Percentiles rank a stretch among this genome's conserved stretches.
Evolutionary conservation across 441 rosid species (phyloP).

Genomic region (Jatropha podagrica): DNA sequence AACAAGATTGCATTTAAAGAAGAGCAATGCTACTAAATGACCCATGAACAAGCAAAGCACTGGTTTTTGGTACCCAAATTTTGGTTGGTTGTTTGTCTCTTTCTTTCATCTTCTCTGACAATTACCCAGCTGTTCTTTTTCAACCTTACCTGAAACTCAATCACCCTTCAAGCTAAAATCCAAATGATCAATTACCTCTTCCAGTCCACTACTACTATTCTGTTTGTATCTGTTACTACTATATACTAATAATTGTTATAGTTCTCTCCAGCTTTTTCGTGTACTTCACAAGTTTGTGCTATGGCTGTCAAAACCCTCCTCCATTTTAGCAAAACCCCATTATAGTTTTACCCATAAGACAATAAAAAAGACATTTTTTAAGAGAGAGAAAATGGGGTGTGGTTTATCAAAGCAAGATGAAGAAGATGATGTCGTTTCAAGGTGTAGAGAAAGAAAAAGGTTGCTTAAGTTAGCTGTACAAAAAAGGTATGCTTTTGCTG

Average conservation of each 20-base stretch:
- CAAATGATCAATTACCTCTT: not conserved
- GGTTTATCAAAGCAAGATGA: conserved; percentile 47
- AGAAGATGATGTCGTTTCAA: conserved; percentile 39
- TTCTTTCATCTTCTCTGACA: conserved; percentile 2
- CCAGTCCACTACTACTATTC: not conserved
- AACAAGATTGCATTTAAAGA: not conserved
- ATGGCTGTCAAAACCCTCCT: not conserved
- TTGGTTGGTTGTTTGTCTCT: not conserved
- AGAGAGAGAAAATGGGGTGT: conserved; percentile 43
- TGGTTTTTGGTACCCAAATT: conserved; percentile 4
- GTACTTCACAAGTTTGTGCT: not conserved
- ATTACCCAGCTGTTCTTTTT: conserved; percentile 21
- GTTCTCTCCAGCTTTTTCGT: not conserved
- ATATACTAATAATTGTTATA: not conserved
- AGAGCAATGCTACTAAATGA: not conserved
- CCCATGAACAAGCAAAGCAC: conserved; percentile 2
- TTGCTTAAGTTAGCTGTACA: conserved; percentile 47
- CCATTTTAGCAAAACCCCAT: conserved; percentile 5
- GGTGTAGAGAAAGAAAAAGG: conserved; percentile 52
- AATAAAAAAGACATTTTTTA: not conserved
- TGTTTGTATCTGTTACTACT: conserved; percentile 3
- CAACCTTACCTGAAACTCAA: not conserved
- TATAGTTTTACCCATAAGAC: not conserved
- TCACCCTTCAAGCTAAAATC: not conserved
- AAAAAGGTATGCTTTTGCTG: conserved; percentile 47